A percentile compares a stretch with the other conserved stretches of the same genome.
Evolutionary conservation across 1,139 yeast genomes (phyloP).

Genomic region (Taiozyma sp.): DNA sequence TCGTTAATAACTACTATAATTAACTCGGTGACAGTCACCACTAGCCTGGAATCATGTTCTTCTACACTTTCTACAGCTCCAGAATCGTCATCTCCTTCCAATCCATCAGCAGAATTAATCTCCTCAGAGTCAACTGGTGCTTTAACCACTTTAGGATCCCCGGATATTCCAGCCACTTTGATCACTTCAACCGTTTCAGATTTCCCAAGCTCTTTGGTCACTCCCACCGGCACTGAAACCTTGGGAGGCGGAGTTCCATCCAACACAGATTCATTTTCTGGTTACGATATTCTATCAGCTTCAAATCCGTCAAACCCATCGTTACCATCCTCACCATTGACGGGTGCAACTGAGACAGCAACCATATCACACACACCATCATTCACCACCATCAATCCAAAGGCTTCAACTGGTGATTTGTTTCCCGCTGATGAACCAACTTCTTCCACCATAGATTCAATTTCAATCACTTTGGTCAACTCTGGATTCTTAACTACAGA

Average conservation of each 20-base stretch:
- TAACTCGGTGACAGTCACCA: neutral
- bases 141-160: neutral
- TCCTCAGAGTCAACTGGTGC: neutral
- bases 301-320: neutral
- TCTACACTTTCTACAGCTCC: neutral
- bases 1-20: neutral
- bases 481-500: neutral
- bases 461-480: neutral
- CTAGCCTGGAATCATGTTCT: neutral
- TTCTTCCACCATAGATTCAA: neutral
- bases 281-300: neutral
- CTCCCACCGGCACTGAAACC: too few species aligned
- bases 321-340: too few species aligned
- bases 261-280: neutral
- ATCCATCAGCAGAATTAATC: neutral
- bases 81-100: neutral
- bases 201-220: neutral
- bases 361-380: neutral
- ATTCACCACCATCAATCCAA: neutral
- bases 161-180: neutral
- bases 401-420: too few species aligned
- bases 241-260: neutral
- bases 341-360: too few species aligned
- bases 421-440: too few species aligned
- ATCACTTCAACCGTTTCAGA: neutral